Base-by-base conservation (phyloP, 306 rosid genomes). In the Alnus glutinosa region DNA sequence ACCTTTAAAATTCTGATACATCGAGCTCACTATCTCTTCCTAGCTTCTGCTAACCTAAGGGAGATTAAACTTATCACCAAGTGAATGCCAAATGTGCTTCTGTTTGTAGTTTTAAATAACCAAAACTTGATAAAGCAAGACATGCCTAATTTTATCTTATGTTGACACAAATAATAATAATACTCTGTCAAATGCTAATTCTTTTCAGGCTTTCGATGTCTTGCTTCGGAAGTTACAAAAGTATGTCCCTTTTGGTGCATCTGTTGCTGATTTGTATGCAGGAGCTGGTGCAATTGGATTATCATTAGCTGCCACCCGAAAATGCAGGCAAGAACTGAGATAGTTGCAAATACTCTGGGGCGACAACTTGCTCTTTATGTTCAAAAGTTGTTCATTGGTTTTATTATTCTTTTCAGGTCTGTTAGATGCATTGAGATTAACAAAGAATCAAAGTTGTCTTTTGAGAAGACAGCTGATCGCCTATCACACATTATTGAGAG, bases 221-320 rank as follows among this genome's bases (percentile, higher is more conserved):
- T 83, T 95, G 85, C 97, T 95, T 70, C 97, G 84, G 77, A 95
- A 89, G 92, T 85, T 95, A 77, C 97, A 90, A 34, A 92, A 84
- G 80, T 90, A 95, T 85, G 98, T 95, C 71, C 98, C 97, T 62
- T 84, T 86, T 80, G 94, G 94, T 75, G 78, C 98, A 77, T 85
- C 97, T 86, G 97, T 95, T 75, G 85, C 94, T 68, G 98, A 95
- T 83, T 85, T 95, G 83, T 95, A 95, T 84, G 98, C 98, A 75
- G 98, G 98, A 81, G 98, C 97, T 57, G 98, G 98, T 79, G 98
- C 84, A 63, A 95, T 95, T 74, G 98, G 98, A 71, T 83, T 92
- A 81, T 94, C 98, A 80, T 85, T 94, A 75, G 98, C 98, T 63
- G 89, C 88, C 80, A 74, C 95, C 52, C 91, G 97, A 86, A 91